Evolutionary conservation across 2,329 filamentous ascomycete species (phyloP), one percentile per base, ranked within the genome.

Genomic region (Hymenotorrendiella dingleyae): DNA sequence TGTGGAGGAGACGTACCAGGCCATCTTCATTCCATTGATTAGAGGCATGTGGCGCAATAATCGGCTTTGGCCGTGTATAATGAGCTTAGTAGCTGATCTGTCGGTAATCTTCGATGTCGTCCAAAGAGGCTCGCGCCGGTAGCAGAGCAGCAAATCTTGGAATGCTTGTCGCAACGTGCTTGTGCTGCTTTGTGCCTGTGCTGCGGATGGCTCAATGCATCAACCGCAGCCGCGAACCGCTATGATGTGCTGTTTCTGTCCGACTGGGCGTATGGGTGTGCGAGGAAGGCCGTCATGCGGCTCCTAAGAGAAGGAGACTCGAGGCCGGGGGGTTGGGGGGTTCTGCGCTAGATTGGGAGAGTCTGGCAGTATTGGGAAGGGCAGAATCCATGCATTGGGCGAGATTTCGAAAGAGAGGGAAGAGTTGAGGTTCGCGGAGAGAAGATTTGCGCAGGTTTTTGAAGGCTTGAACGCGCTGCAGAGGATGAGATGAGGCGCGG

Each of bases 1-100:
- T 41, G 14, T 28, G 26, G 36, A 48, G 44, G 36, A 23, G 21
- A 59, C 80, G 57, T 74, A 86, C 82, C 82, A 86, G 60, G 82
- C 82, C 73, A 86, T 84, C 66, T 83, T 84, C 62, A 79, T 71
- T 49, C 81, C 82, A 57, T 84, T 77, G 53, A 86, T 80, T 36
- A 81, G 70, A 59, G 79, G 78, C 82, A 85, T 85, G 43, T 60
- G 69, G 43, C n/a, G 26, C 24, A 35, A 35, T 10, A 32, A 32
- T 40, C 26, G 27, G 45, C 32, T 14, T 14, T 23, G 32, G 38
- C 49, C 44, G 50, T 40, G 17, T 43, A 35, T 26, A 39, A 10
- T 20, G 40, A 30, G 27, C 9, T 28, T 37, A 32, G 40, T 29
- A 45, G 21, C 21, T 27, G 38, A 24, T 44, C 43, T 45, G 37